Percentiles rank a stretch among this genome's conserved stretches.
Conservation (phyloP, 179 eudicot genomes). For the Amaranthus tricolor region DNA sequence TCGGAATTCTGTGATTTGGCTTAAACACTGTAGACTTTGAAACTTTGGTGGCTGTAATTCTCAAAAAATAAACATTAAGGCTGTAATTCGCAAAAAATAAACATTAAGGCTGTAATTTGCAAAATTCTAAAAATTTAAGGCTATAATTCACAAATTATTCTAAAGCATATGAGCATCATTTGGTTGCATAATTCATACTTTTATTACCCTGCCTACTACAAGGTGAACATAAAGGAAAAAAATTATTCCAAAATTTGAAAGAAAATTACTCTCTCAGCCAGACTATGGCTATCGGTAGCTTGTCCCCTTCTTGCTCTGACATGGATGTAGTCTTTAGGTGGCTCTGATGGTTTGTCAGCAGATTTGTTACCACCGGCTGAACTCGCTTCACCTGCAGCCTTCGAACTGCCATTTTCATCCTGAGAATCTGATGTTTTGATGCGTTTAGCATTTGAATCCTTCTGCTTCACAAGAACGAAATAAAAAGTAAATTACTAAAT, state of each 20-base stretch:
- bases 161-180: too few species aligned
- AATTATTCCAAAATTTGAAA: conserved; percentile 8
- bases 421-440: conserved; percentile 45
- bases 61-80: too few species aligned
- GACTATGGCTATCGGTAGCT: conserved; percentile 98
- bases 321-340: conserved; percentile 90
- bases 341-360: conserved; percentile 48
- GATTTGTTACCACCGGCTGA: conserved; percentile 51
- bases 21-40: too few species aligned
- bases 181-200: not conserved
- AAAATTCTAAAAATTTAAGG: too few species aligned
- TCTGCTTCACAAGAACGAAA: conserved; percentile 35
- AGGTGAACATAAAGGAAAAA: not conserved
- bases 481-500: not conserved
- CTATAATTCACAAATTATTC: too few species aligned
- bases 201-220: not conserved
- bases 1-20: too few species aligned
- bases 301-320: conserved; percentile 98
- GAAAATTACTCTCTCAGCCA: conserved; percentile 82
- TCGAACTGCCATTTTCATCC: conserved; percentile 50
- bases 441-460: conserved; percentile 52
- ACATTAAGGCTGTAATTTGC: too few species aligned
- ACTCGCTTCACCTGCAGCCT: conserved; percentile 60
- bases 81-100: too few species aligned
- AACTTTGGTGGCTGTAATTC: too few species aligned